Conservation (phyloP, 768 basidiomycete genomes). For the Rhodotorula babjevae region DNA sequence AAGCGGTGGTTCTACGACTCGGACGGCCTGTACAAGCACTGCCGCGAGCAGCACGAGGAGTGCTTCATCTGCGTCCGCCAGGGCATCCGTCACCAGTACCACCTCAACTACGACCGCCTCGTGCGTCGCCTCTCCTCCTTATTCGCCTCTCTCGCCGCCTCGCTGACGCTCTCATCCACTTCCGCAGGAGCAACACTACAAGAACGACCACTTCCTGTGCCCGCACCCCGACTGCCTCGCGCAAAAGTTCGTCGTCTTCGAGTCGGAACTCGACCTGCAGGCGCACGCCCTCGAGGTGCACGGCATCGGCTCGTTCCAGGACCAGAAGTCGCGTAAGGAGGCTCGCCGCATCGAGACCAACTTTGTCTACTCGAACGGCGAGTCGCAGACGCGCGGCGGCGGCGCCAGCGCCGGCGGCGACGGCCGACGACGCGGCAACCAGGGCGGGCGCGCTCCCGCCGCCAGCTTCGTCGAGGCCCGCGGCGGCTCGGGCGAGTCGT, state of each 20-base stretch:
- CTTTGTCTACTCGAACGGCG: slow-evolving; percentile 47
- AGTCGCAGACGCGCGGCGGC: neutral
- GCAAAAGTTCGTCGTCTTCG: slow-evolving; percentile 92
- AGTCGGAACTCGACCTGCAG: slow-evolving; percentile 76
- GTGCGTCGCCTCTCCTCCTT: slow-evolving; percentile 77
- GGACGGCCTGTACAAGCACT: slow-evolving; percentile 88
- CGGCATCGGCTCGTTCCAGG: slow-evolving; percentile 56
- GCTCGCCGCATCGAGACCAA: slow-evolving; percentile 62
- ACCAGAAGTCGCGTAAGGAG: slow-evolving; percentile 63
- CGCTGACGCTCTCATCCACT: slow-evolving; percentile 54
- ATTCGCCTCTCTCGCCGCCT: neutral
- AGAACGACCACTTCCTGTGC: slow-evolving; percentile 71
- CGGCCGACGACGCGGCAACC: slow-evolving; percentile 1
- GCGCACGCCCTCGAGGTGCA: slow-evolving; percentile 86
- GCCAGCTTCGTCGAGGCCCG: slow-evolving; percentile 30
- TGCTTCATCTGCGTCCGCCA: slow-evolving; percentile 78
- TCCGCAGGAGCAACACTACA: slow-evolving; percentile 82
- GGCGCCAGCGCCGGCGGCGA: slow-evolving; percentile 6
- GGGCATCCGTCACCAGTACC: slow-evolving; percentile 87
- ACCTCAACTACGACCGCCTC: slow-evolving; percentile 94
- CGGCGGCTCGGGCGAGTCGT: neutral
- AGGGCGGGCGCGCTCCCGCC: neutral
- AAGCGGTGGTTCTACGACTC: slow-evolving; percentile 68
- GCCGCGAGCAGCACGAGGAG: slow-evolving; percentile 90
- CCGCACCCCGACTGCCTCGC: slow-evolving; percentile 65